These are phyloP conservation scores for Anthracocystis setariae DNA, from an alignment of 1,284 basidiomycete genomes.

Conservation along the genomic window DNA sequence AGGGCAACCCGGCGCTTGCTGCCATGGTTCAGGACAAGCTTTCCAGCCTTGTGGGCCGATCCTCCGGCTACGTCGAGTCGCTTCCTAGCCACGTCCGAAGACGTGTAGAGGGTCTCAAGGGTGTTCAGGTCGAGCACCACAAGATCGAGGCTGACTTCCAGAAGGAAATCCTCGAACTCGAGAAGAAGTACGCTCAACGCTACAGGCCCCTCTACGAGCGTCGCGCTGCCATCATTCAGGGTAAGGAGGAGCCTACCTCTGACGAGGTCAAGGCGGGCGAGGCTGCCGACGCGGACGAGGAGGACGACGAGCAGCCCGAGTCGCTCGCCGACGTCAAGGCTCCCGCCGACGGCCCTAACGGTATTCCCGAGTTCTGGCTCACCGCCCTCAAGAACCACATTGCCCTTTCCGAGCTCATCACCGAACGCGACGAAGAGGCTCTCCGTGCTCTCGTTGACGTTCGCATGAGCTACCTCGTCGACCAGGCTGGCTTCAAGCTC, in stretches of 20 bases:
- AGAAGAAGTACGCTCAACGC: slow-evolving; percentile 93
- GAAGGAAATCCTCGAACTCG: slow-evolving; percentile 92
- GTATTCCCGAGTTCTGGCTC: slow-evolving; percentile 97
- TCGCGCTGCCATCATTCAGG: slow-evolving; percentile 83
- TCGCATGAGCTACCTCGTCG: slow-evolving; percentile 76
- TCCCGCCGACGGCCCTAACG: slow-evolving; percentile 70
- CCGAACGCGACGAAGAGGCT: slow-evolving; percentile 84
- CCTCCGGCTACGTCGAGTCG: slow-evolving; percentile 86
- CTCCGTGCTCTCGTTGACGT: slow-evolving; percentile 77
- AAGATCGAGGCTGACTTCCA: slow-evolving; percentile 96
- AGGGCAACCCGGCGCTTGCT: slow-evolving; percentile 66
- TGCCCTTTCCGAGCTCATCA: slow-evolving; percentile 87
- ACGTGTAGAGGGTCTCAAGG: slow-evolving; percentile 91
- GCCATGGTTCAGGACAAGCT: slow-evolving; percentile 71
- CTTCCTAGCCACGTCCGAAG: slow-evolving; percentile 84
- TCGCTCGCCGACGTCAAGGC: slow-evolving; percentile 69
- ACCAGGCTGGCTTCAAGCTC: slow-evolving; percentile 87
- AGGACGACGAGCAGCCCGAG: slow-evolving; percentile 69
- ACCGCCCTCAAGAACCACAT: slow-evolving; percentile 93
- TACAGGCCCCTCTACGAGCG: slow-evolving; percentile 89
- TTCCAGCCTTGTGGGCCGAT: slow-evolving; percentile 77
- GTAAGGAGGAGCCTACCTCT: slow-evolving; percentile 77
- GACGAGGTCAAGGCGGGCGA: slow-evolving; percentile 85
- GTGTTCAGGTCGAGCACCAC: slow-evolving; percentile 90
- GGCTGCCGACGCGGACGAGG: slow-evolving; percentile 74